Percentiles rank a stretch among this genome's conserved stretches.
Conservation (phyloP, 148 eudicot species). For the Camellia granthamiana region DNA sequence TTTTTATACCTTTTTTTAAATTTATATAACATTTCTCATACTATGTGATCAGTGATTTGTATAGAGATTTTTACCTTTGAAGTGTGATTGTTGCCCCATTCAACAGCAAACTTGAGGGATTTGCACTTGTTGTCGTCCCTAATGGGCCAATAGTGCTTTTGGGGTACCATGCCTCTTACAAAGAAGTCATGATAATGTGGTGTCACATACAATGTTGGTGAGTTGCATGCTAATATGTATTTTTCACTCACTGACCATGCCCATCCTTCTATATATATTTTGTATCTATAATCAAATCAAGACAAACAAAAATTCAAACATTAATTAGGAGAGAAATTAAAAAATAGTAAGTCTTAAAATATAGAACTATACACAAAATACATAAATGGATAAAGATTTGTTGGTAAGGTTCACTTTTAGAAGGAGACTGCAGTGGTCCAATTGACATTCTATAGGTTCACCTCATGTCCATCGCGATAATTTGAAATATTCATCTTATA, state of each 20-base stretch:
- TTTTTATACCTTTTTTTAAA: too few relatives aligned
- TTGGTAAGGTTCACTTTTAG: too few relatives aligned
- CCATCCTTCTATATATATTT: slow-evolving; percentile 66
- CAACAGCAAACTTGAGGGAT: slow-evolving; percentile 61
- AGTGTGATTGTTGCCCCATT: slow-evolving; percentile 64
- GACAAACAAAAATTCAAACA: neutral
- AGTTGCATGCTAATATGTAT: slow-evolving; percentile 60
- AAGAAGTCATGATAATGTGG: slow-evolving; percentile 42
- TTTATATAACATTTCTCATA: too few relatives aligned
- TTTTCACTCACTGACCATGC: slow-evolving; percentile 75
- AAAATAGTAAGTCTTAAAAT: too few relatives aligned
- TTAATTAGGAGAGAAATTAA: neutral
- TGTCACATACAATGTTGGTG: slow-evolving; percentile 46
- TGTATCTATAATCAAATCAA: slow-evolving; percentile 32
- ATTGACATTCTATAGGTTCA: too few relatives aligned
- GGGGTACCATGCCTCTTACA: slow-evolving; percentile 47
- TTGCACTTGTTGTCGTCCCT: slow-evolving; percentile 37
- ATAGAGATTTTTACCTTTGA: slow-evolving; percentile 27
- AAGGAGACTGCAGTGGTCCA: too few relatives aligned
- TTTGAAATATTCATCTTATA: too few relatives aligned
- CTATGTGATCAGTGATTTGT: too few relatives aligned
- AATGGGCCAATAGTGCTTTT: slow-evolving; percentile 60
- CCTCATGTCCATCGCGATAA: too few relatives aligned
- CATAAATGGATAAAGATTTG: too few relatives aligned
- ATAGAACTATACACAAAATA: too few relatives aligned